A percentile compares a stretch with the other conserved stretches of the same genome.
These are phyloP conservation scores for Epichloe bromicola DNA, from an alignment of 2,329 filamentous ascomycete genomes.

Conservation along the genomic window DNA sequence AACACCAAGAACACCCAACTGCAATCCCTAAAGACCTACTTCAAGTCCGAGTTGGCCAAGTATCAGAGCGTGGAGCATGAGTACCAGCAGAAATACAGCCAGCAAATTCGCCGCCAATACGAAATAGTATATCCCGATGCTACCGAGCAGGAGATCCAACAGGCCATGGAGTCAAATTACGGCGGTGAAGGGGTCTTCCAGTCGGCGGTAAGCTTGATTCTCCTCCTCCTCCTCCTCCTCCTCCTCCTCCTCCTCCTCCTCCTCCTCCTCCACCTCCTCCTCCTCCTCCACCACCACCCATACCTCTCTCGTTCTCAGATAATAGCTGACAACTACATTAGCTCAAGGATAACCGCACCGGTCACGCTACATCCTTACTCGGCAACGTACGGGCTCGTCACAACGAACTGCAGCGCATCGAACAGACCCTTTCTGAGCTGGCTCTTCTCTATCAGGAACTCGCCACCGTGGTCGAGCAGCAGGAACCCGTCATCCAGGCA, in stretches of 20 bases:
- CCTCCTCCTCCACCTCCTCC: neutral
- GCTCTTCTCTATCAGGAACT: slow-evolving; percentile 60
- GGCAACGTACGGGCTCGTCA: slow-evolving; percentile 71
- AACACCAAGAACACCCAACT: slow-evolving; percentile 58
- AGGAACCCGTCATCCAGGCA: slow-evolving; percentile 49
- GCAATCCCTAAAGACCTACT: slow-evolving; percentile 55
- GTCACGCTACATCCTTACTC: slow-evolving; percentile 59
- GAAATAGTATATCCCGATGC: slow-evolving; percentile 72
- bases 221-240: neutral
- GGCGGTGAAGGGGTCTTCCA: slow-evolving; percentile 72
- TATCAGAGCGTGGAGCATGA: slow-evolving; percentile 60
- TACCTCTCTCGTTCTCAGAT: neutral
- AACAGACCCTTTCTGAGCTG: slow-evolving; percentile 60
- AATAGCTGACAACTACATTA: slow-evolving; percentile 18
- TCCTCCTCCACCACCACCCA: neutral
- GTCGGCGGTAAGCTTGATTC: slow-evolving; percentile 48
- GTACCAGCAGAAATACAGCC: slow-evolving; percentile 59
- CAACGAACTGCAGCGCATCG: slow-evolving; percentile 71
- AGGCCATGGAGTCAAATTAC: slow-evolving; percentile 60
- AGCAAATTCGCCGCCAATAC: slow-evolving; percentile 71
- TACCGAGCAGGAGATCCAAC: slow-evolving; percentile 55
- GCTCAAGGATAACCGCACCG: slow-evolving; percentile 63
- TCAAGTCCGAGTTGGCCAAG: slow-evolving; percentile 56
- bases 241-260: neutral
- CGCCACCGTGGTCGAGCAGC: slow-evolving; percentile 58